A percentile compares a stretch with the other conserved stretches of the same genome.
These are phyloP conservation scores for Stachybotrys chlorohalonatus DNA, from an alignment of 2,329 filamentous ascomycete genomes.

Conservation along the genomic window DNA sequence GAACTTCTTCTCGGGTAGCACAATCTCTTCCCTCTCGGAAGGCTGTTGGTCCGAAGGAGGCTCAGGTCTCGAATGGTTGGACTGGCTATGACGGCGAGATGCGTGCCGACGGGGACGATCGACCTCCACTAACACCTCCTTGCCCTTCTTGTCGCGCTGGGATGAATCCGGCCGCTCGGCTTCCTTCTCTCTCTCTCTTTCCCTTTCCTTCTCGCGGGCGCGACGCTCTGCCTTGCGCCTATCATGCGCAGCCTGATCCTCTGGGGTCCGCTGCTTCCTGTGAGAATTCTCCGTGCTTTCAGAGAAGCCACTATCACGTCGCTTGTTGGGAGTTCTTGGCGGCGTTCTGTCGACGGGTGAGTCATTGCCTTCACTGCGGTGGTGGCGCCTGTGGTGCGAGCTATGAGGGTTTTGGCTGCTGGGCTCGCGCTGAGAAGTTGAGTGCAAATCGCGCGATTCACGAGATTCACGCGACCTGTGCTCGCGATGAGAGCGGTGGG, in stretches of 20 bases:
- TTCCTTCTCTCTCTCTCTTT: constrained; percentile 9
- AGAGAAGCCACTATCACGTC: constrained; percentile 37
- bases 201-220: constrained; percentile 15
- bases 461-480: constrained; percentile 2
- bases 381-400: constrained; percentile 24
- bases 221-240: constrained; percentile 38
- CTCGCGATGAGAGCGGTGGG: constrained; percentile 8
- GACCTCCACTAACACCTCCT: constrained; percentile 22
- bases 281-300: constrained; percentile 27
- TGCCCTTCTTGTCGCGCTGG: constrained; percentile 17
- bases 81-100: constrained; percentile 32
- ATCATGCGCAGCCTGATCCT: constrained; percentile 42
- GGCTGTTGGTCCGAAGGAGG: constrained; percentile 18
- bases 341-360: constrained; percentile 23
- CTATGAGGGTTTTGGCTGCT: constrained; percentile 14
- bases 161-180: constrained; percentile 1
- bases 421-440: neutral
- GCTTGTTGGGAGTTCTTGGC: constrained; percentile 26
- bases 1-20: constrained; percentile 27
- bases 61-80: constrained; percentile 21
- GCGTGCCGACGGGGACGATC: constrained; percentile 24
- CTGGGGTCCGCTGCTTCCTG: constrained; percentile 30
- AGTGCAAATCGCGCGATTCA: constrained; percentile 5
- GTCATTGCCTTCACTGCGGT: constrained; percentile 27
- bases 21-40: constrained; percentile 11